phyloP scores from a whole-genome alignment of 108 stramenopile genomes.

The Nitzschia sp. region DNA sequence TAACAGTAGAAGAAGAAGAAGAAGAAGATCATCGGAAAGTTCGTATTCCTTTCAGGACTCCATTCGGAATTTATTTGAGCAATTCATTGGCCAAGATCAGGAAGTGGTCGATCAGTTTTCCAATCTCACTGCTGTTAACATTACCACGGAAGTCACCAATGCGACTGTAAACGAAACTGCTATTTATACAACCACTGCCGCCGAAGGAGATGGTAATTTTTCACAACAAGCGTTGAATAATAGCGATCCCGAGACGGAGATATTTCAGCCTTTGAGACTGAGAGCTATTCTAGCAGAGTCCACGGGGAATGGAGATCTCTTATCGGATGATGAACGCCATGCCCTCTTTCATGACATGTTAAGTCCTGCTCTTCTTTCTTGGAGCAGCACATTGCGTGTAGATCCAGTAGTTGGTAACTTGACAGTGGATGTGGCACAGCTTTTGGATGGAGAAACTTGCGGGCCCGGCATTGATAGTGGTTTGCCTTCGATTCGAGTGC shows the following conservation, averaged over 20 bases:
- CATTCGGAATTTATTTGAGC: constrained; percentile 20
- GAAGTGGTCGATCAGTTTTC: neutral
- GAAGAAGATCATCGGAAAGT: neutral
- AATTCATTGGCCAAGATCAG: constrained; percentile 29
- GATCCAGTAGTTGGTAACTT: constrained; percentile 70
- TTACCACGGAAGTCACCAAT: constrained; percentile 15
- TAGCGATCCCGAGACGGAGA: constrained; percentile 1
- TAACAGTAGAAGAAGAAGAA: no score
- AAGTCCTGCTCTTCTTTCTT: constrained; percentile 71
- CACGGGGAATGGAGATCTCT: constrained; percentile 43
- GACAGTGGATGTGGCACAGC: constrained; percentile 65
- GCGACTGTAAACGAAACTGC: constrained; percentile 13
- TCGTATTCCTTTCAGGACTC: neutral
- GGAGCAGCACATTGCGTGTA: constrained; percentile 77
- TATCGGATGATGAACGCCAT: constrained; percentile 44
- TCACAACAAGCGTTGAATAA: neutral
- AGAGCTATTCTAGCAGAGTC: constrained; percentile 63
- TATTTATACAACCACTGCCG: constrained; percentile 12
- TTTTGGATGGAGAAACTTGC: constrained; percentile 67
- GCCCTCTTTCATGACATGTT: constrained; percentile 72
- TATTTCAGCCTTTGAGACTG: constrained; percentile 74
- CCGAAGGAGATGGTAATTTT: neutral
- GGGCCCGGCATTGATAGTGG: constrained; percentile 80
- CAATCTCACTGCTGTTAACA: neutral
- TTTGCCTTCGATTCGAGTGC: constrained; percentile 63